Conservation (phyloP, 768 basidiomycete genomes). For the Amanita rimosa region DNA sequence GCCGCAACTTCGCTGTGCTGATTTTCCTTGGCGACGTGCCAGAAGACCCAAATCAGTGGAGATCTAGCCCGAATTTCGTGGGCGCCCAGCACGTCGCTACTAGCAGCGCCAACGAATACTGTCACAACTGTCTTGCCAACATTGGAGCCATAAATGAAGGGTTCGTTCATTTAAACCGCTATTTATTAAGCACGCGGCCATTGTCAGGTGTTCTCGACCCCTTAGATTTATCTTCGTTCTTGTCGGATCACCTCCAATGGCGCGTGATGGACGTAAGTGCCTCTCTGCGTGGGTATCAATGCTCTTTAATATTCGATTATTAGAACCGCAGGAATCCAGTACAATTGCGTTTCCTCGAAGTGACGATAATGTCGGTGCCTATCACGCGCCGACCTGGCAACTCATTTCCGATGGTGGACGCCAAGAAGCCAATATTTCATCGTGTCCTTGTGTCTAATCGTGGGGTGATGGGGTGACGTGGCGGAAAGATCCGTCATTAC, state of each 20-base stretch:
- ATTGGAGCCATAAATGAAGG: slow-evolving; percentile 24
- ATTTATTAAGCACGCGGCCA: slow-evolving; percentile 24
- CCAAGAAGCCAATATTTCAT: background rate
- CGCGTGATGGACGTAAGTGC: slow-evolving; percentile 26
- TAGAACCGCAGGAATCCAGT: slow-evolving; percentile 4
- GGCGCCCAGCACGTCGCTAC: slow-evolving; percentile 34
- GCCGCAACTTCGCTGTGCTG: slow-evolving; percentile 28
- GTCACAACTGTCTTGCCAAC: slow-evolving; percentile 27
- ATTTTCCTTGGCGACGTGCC: slow-evolving; percentile 36
- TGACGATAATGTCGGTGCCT: slow-evolving; percentile 8
- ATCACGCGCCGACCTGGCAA: slow-evolving; percentile 8
- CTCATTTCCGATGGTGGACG: slow-evolving; percentile 3
- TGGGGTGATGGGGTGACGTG: too few species aligned
- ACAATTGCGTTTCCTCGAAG: slow-evolving; percentile 10
- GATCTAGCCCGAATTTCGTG: slow-evolving; percentile 21
- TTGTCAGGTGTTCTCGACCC: slow-evolving; percentile 15
- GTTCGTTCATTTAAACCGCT: slow-evolving; percentile 31
- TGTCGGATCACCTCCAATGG: slow-evolving; percentile 28
- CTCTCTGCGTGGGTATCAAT: background rate
- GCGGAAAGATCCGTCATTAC: too few species aligned
- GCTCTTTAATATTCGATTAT: background rate
- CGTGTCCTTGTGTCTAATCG: background rate
- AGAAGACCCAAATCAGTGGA: slow-evolving; percentile 28
- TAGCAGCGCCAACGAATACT: slow-evolving; percentile 18
- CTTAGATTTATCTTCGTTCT: slow-evolving; percentile 17